Evolutionary conservation across 352 stramenopile species (phyloP), one percentile per base, ranked within the genome.

Genomic region (Pythium brachiatum): DNA sequence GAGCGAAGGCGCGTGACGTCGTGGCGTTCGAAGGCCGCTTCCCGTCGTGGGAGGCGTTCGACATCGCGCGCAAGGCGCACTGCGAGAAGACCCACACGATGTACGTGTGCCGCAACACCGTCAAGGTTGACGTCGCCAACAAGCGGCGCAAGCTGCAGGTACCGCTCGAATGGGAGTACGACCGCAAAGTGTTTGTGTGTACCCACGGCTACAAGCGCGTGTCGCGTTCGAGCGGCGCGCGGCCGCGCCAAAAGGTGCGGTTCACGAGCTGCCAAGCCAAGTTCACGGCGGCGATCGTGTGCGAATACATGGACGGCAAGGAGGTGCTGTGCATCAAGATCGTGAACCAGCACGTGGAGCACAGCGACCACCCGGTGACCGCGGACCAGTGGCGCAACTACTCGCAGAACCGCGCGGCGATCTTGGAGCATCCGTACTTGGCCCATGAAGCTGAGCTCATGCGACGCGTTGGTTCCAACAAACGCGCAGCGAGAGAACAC

Each of bases 21-120:
- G 74, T 90, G 68, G 74, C 77, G 5, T 90, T 90, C 46, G 72
- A 86, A 53, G 81, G 81, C 15, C 72, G 73, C 21, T 90, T 89
- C 64, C 69, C 79, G 70, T 90, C 81, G n/a, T 90, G 81, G 81
- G 81, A 89, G 69, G 79, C 78, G 29, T 89, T 90, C 38, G 81
- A 90, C 48, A 60, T 86, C 9, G 81, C 79, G 44, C 76, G 81
- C 25, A 81, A 76, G 50, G 76, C 78, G 7, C 81, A 90, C 62
- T 81, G 81, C 61, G 81, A 90, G 62, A 88, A 88, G 66, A 90
- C 81, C 25, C 74, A 86, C 78, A 90, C 79, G 32, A 86, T 90
- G 72, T 90, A 90, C 68, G 81, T 90, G 53, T 90, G 81, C 56
- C 81, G 81, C 55, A 90, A 90, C 62, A 89, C 79, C 11, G 79